Conservation (phyloP, 2,329 filamentous ascomycete genomes). For the Chrysoporthe puriensis region DNA sequence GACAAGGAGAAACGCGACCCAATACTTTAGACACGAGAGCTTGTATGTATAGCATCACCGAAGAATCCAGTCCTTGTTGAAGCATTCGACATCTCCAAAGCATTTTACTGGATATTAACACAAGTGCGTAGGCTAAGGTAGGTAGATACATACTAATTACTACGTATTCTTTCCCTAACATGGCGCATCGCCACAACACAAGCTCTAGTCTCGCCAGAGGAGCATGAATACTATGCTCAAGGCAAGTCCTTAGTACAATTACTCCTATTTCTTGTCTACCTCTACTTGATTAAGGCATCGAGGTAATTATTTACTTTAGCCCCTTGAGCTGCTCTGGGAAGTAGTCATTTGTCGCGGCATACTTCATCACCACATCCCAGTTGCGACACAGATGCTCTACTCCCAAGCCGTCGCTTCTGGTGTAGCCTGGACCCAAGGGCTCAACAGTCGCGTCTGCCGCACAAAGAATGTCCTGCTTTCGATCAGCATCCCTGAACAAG, state of each 20-base stretch:
- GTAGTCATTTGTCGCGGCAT: conserved; percentile 7
- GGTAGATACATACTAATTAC: neutral
- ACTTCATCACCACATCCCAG: conserved; percentile 1
- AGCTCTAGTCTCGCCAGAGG: neutral
- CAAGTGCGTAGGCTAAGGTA: neutral
- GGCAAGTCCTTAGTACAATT: neutral
- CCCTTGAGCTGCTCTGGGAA: neutral
- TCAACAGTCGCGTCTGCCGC: conserved; percentile 25
- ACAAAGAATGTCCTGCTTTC: conserved; percentile 23
- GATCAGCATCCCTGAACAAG: neutral
- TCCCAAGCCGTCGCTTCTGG: neutral
- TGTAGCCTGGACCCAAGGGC: conserved; percentile 6
- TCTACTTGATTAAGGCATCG: neutral
- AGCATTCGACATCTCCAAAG: neutral
- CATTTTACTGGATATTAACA: neutral
- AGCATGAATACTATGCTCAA: neutral
- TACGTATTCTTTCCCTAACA: neutral
- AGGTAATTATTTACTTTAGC: neutral
- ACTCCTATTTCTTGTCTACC: neutral
- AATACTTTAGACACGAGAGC: neutral
- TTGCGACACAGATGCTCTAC: conserved; percentile 4
- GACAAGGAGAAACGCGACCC: neutral
- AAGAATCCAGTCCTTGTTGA: neutral
- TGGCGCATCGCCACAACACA: neutral
- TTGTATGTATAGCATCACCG: neutral